Base-by-base conservation (phyloP, 2,329 filamentous ascomycete species). In the Colletotrichum orbiculare region DNA sequence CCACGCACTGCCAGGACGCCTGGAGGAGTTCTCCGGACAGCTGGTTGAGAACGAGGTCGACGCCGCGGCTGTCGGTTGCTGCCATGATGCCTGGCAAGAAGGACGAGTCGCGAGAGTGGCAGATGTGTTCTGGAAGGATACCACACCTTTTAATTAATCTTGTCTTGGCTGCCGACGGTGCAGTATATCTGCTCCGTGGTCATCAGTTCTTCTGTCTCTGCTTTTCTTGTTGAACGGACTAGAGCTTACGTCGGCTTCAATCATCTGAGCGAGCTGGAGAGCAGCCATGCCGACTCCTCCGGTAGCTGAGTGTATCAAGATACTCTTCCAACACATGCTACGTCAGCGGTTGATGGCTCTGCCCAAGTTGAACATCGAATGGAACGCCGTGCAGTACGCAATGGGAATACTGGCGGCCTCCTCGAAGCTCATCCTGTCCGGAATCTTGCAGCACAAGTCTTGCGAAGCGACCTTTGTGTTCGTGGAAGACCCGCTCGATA, bases 1-100 rank as follows among this genome's bases (percentile, higher is more conserved):
- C 80, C 3, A 85, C 72, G 49, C 79, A 83, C 1, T 76, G 65
- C 80, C 79, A 85, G 0, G 79, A 76, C 3, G 77, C 75, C 17
- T 79, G 78, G 0, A 84, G 71, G 0, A 79, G 66, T 12, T 82
- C 78, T 1, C 81, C 79, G 0, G 79, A 75, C 0, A 82, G 71
- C 4, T 78, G 78, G 68, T 82, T 82, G 3, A 83, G 71, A 0
- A 80, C 77, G 0, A 79, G 52, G 49, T 79, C 76, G 12, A 79
- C 76, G 25, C 79, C 58, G 4, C 38, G 11, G 4, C 46, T 33
- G 3, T 45, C 8, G 15, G 59, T 62, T 12, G n/a, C 39, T 35
- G 33, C 38, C 45, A 46, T 45, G 9, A 62, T 43, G 2, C 17
- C 15, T 4, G 37, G n/a, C 15, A 57, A 37, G 17, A 62, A 57